These are phyloP conservation scores for Cylindrodendrum hubeiense DNA, from an alignment of 2,329 filamentous ascomycete genomes.

Conservation along the genomic window DNA sequence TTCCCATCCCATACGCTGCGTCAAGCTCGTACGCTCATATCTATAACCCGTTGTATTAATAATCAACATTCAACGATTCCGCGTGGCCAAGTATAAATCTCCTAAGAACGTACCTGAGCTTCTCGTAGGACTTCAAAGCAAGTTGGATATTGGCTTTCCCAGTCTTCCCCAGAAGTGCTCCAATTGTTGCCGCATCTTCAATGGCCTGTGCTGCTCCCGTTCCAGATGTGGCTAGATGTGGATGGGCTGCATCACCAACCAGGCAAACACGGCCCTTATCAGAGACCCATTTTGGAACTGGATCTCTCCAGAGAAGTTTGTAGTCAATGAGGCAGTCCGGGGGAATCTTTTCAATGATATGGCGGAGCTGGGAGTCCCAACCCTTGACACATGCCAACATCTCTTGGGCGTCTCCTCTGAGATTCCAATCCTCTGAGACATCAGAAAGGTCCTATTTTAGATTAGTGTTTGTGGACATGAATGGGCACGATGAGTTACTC, in stretches of 20 bases:
- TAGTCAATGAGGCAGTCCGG: conserved; percentile 14
- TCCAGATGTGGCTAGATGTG: conserved; percentile 14
- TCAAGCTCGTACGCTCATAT: conserved; percentile 4
- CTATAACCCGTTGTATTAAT: neutral
- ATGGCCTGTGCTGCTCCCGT: conserved; percentile 17
- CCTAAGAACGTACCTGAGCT: conserved; percentile 1
- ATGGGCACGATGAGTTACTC: neutral
- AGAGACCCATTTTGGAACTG: conserved; percentile 10
- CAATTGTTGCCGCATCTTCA: conserved; percentile 9
- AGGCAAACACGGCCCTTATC: conserved; percentile 8
- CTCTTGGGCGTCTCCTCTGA: neutral
- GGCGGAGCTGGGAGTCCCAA: conserved; percentile 4
- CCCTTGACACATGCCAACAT: conserved; percentile 12
- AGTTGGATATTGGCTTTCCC: conserved; percentile 2
- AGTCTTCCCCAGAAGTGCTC: neutral
- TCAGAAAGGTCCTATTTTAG: neutral
- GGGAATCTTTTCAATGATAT: conserved; percentile 8
- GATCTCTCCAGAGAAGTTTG: conserved; percentile 21
- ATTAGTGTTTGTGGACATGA: neutral
- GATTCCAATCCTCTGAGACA: conserved; percentile 15
- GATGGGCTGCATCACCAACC: conserved; percentile 13
- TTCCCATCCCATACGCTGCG: conserved; percentile 13
- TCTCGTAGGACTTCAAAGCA: conserved; percentile 4
- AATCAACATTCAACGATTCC: neutral
- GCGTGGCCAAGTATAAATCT: neutral